Percentiles rank a stretch among this genome's conserved stretches.
Conservation (phyloP, 805 yeast genomes). For the Yarrowia osloensis region DNA sequence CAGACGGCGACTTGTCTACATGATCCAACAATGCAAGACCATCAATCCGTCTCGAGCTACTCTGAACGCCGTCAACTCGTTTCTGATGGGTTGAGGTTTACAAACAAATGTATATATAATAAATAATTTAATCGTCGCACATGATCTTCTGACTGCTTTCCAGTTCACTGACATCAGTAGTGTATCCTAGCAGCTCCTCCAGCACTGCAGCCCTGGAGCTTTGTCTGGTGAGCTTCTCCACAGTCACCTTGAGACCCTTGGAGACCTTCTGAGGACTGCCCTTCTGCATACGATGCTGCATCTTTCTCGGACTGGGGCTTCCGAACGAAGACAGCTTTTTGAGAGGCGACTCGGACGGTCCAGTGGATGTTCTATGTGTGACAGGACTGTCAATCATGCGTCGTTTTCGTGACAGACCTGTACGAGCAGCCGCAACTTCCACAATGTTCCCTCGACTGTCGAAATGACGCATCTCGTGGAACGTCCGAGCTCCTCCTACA, state of each 20-base stretch:
- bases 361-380: neutral
- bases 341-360: neutral
- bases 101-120: neutral
- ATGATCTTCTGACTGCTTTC: conserved; percentile 19
- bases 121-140: conserved; percentile 10
- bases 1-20: conserved; percentile 55
- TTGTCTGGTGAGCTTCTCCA: conserved; percentile 15
- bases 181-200: conserved; percentile 14
- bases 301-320: conserved; percentile 16
- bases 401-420: neutral
- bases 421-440: neutral
- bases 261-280: neutral
- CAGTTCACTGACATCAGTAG: neutral
- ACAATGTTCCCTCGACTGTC: conserved; percentile 13
- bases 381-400: neutral
- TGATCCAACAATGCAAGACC: conserved; percentile 50
- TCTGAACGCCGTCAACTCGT: conserved; percentile 66
- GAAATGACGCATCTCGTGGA: conserved; percentile 28
- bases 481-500: neutral
- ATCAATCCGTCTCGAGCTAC: conserved; percentile 79
- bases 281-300: neutral
- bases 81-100: conserved; percentile 48
- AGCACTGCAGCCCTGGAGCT: conserved; percentile 4
- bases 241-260: conserved; percentile 12
- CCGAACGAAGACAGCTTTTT: conserved; percentile 18